Evolutionary conservation across 805 yeast genomes (phyloP).

Genomic region (Ogataea paradorogensis): DNA sequence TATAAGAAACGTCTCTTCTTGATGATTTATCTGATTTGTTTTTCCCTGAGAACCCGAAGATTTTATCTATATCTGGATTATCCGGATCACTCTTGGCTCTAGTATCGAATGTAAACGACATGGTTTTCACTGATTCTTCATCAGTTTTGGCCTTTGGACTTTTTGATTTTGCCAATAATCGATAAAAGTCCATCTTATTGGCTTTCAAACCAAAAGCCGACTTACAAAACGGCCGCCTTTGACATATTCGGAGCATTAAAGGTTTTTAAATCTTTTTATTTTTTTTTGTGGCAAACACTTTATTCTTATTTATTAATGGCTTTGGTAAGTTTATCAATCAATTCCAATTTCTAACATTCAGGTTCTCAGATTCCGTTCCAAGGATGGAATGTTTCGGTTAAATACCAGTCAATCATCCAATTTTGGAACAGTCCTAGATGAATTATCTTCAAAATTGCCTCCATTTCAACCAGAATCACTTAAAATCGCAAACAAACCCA

Average conservation of each 20-base stretch:
- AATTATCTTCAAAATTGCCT: conserved; percentile 34
- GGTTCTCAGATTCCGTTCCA: conserved; percentile 80
- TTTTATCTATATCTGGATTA: conserved; percentile 23
- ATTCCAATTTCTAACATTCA: conserved; percentile 5
- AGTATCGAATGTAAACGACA: conserved; percentile 28
- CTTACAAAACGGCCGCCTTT: not conserved
- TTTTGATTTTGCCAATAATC: conserved; percentile 16
- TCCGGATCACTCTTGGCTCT: conserved; percentile 16
- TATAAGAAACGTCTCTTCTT: conserved; percentile 37
- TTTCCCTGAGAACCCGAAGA: conserved; percentile 32
- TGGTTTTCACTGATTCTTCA: conserved; percentile 9
- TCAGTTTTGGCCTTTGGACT: conserved; percentile 16
- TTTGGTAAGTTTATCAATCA: conserved; percentile 10
- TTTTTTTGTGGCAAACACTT: conserved; percentile 10
- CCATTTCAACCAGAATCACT: conserved; percentile 32
- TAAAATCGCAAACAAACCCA: conserved; percentile 44
- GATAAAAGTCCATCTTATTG: conserved; percentile 19
- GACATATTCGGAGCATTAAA: conserved; percentile 4
- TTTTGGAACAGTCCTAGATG: conserved; percentile 25
- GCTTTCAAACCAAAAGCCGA: not conserved
- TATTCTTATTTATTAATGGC: conserved; percentile 6
- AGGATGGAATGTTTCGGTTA: conserved; percentile 78
- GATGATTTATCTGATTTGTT: conserved; percentile 33
- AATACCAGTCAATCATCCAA: conserved; percentile 27
- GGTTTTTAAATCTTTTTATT: not conserved